Base-by-base conservation (phyloP, 1,139 yeast genomes). In the Scheffersomyces lignicola region DNA sequence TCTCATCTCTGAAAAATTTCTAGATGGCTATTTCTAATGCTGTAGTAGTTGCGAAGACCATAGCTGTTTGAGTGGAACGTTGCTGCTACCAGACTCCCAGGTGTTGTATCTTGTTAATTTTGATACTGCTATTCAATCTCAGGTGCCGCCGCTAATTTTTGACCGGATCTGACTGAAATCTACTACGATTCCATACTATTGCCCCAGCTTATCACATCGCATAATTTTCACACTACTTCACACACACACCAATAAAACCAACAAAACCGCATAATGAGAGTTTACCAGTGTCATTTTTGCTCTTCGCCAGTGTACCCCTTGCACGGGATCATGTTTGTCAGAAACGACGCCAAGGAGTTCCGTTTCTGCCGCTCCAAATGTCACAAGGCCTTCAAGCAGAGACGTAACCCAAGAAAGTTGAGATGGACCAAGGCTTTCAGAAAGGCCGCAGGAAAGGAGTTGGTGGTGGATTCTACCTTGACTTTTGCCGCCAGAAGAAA, bases 391-490 rank as follows among this genome's bases (percentile, higher is more conserved):
- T 92, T 92, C 81, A 92, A 92, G 65, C 95, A 89, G 73, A 90
- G 96, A 75, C 84, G 99, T 68, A 92, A 92, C 71, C 99, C 99
- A 52, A 84, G 99, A 71, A 92, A 92, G 68, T 82, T 90, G 65
- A 84, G 79, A 69, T 92, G 98, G 98, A 92, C 98, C 41, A 92
- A 94, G 66, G 97, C 98, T 1, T 92, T 94, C 78, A 83, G 99
- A 71, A 92, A 92, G 65, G 96, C 97, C 42, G 97, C 97, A 34
- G 99, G 99, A 54, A 92, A 92, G 64, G 99, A 92, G 62, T 79
- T 92, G 74, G 97, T 95, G 32, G 97, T 92, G 41, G 99, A 92
- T 59, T 85, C 96, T 10, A 90, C 98, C 6, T 77, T 92, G 57
- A 87, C 97, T 1, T 92, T 94, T 64, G 96, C 96, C 41, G 89